Evolutionary conservation across 1,284 basidiomycete genomes (phyloP).

Genomic region (Peniophora sp.): DNA sequence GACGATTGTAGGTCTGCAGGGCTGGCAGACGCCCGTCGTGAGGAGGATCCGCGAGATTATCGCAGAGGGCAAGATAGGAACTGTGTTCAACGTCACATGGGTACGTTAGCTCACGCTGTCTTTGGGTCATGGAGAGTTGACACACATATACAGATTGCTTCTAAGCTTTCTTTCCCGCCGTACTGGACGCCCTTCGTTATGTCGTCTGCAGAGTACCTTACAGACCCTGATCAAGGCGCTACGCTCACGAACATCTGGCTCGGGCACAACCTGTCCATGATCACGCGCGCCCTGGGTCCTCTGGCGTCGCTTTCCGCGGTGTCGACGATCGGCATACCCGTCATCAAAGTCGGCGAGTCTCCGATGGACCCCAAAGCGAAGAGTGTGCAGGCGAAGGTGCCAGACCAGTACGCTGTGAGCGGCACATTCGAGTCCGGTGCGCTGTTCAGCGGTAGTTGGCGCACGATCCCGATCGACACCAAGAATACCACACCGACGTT

Average conservation of each 20-base stretch:
- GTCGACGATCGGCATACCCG: neutral
- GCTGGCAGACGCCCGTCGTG: slow-evolving; percentile 17
- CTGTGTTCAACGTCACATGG: slow-evolving; percentile 8
- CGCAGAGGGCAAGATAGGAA: slow-evolving; percentile 4
- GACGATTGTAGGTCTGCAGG: slow-evolving; percentile 26
- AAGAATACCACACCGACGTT: slow-evolving; percentile 4
- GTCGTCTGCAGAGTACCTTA: neutral
- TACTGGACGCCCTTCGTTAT: neutral
- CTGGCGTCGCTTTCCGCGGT: slow-evolving; percentile 9
- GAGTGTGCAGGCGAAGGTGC: neutral
- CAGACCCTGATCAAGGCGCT: slow-evolving; percentile 1
- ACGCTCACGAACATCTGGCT: slow-evolving; percentile 4
- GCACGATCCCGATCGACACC: neutral
- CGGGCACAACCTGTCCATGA: slow-evolving; percentile 10
- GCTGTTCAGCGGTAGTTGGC: slow-evolving; percentile 2
- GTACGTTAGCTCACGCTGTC: slow-evolving; percentile 5
- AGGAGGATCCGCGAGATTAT: slow-evolving; percentile 18
- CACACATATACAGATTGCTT: neutral
- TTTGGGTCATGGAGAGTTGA: too few species aligned
- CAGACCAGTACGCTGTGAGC: slow-evolving; percentile 3
- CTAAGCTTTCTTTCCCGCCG: neutral
- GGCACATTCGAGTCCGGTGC: slow-evolving; percentile 2
- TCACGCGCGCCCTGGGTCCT: slow-evolving; percentile 10
- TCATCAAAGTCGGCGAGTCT: neutral
- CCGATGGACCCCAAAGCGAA: neutral